Evolutionary conservation across 768 basidiomycete genomes (phyloP), one percentile per base, ranked within the genome.

Genomic region (Lactifluus piperatus): DNA sequence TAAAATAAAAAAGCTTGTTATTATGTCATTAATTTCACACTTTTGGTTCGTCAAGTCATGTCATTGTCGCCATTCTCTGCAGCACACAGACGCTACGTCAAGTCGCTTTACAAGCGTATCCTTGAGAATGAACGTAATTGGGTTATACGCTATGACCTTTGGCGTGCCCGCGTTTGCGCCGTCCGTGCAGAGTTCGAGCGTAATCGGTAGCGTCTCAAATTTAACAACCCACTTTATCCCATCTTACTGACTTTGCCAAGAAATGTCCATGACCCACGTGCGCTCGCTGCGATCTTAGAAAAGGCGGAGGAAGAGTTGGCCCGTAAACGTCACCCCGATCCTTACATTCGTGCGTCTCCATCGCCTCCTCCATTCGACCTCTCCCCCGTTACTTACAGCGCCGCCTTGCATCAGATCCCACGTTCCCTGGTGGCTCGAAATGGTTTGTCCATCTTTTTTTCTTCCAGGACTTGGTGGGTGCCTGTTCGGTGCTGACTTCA

Each of bases 141-240:
- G 95, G 84, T 82, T 47, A 77, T 97, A 64, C 79, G 87, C 57
- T 77, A 94, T 54, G 88, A 93, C 68, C 69, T 91, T 1, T 97
- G 92, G 92, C 81, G 94, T 61, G 79, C 77, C 56, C 81, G 86
- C 72, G 94, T 94, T 13, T 72, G 94, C 66, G 76, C 86, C 71
- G 91, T 98, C 64, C 77, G 95, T 62, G 94, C 94, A 61, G 82
- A 91, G 71, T 98, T 98, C 70, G 95, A 98, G 76, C 75, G 79
- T 65, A 93, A 97, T 79, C 82, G 93, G 91, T 91, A 70, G 81
- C 4, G 18, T 39, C 4, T 5, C n/a, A 39, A n/a, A 75, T 51
- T n/a, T n/a, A n/a, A n/a, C n/a, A n/a, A n/a, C n/a, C n/a, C 62
- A 20, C 10, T 9, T 39, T 60, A 43, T 18, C 6, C 39, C 24